Base-by-base conservation (phyloP, 495 filamentous ascomycete species). In the Glonium stellatum region DNA sequence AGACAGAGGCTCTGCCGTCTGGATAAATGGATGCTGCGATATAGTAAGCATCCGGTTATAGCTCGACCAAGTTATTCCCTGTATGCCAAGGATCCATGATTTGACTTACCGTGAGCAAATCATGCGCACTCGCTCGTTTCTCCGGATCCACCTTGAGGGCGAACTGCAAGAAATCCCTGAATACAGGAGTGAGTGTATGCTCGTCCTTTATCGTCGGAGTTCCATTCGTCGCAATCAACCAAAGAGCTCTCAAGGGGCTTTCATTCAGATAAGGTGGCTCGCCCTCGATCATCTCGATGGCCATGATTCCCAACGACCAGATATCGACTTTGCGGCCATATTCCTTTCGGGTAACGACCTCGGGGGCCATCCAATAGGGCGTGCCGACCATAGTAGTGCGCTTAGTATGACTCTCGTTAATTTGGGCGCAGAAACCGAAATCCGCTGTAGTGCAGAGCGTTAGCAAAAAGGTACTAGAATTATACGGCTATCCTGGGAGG, bases 201-300 rank as follows among this genome's bases (percentile, higher is more conserved):
- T 95, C 90, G 61, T 97, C 90, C 74, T 97, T 97, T 76, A 98
- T 92, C 36, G 86, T 80, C 5, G 93, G 93, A 5, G 95, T 97
- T 36, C 93, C 93, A 68, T 96, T 96, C 21, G 95, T 97, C 48
- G 93, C 95, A 72, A 98, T 98, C 63, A 98, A 73, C 77, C 92
- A 98, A 27, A 98, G 80, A 4, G 93, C 93, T 44, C 93, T 84
- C 46, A 98, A 83, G 9, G 93, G 93, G 22, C 88, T 92, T 72
- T 98, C 93, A 21, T 90, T 98, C 55, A 98, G 77, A 71, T 98
- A 98, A 15, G 93, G 93, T 15, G 93, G 93, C 68, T 98, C 93
- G 63, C 93, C 95, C 75, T 98, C 93, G 61, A 98, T 96, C 93
- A 98, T 98, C 72, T 98, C 93, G 66, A 98, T 98, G n/a, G 93